Conservation (phyloP, 2,329 filamentous ascomycete genomes). For the Colletotrichum echinochloae region DNA sequence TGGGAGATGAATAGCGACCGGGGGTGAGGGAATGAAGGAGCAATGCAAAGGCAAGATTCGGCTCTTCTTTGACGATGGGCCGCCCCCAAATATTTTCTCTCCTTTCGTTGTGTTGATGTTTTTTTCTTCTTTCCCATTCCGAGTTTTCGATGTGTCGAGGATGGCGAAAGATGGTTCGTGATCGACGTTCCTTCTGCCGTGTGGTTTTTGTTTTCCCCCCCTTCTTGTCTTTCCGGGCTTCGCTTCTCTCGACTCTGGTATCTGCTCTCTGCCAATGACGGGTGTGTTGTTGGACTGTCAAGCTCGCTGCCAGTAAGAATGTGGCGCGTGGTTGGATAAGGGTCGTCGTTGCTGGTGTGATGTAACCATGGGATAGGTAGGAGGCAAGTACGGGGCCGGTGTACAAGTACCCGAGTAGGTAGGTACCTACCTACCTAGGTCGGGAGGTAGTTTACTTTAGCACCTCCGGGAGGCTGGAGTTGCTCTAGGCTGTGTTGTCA, state of each 20-base stretch:
- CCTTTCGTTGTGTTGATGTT: background rate
- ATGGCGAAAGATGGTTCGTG: background rate
- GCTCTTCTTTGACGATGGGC: background rate
- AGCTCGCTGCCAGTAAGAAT: conserved; percentile 15
- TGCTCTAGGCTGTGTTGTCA: conserved; percentile 30
- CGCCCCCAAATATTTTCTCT: conserved; percentile 4
- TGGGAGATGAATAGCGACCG: conserved; percentile 35
- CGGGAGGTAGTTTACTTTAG: background rate
- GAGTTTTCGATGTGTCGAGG: background rate
- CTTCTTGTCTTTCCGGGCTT: background rate
- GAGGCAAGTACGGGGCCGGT: too few relatives aligned
- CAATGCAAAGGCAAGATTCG: background rate
- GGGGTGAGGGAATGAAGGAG: conserved; percentile 18
- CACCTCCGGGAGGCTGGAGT: conserved; percentile 35
- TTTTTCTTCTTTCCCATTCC: background rate
- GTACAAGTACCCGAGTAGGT: too few relatives aligned
- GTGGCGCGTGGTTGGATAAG: conserved; percentile 18
- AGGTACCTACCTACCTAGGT: background rate
- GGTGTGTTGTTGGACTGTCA: background rate
- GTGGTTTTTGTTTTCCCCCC: too few relatives aligned
- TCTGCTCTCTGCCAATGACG: background rate
- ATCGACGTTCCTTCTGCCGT: background rate
- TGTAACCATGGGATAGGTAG: too few relatives aligned
- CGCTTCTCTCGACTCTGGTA: background rate
- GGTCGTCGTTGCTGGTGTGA: conserved; percentile 2